Evolutionary conservation across 805 yeast genomes (phyloP).

Genomic region (Pichia californica): DNA sequence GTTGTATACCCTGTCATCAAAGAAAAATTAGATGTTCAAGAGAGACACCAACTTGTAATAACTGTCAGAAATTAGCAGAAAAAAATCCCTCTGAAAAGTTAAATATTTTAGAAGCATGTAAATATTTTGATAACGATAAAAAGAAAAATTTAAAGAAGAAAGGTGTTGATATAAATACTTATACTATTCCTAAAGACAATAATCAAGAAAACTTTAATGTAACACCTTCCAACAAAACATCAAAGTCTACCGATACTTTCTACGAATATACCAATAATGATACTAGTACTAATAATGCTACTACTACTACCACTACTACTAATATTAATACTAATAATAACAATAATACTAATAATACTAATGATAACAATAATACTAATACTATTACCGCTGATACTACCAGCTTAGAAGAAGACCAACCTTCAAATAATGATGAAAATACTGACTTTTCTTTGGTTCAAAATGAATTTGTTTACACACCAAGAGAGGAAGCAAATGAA

Average conservation of each 20-base stretch:
- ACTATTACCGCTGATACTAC: no score
- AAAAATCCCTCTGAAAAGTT: conserved; percentile 14
- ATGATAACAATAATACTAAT: no score
- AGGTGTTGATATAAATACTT: conserved; percentile 7
- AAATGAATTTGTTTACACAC: conserved; percentile 1
- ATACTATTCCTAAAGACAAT: background rate
- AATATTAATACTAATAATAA: background rate
- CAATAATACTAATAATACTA: background rate
- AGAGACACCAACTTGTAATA: conserved; percentile 50
- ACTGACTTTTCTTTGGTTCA: background rate
- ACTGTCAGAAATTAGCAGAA: conserved; percentile 36
- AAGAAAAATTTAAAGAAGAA: conserved; percentile 33
- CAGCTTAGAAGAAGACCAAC: no score
- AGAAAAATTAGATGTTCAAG: conserved; percentile 64
- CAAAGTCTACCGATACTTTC: no score
- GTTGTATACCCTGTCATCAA: conserved; percentile 59
- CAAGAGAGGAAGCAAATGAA: conserved; percentile 1
- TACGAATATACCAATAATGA: background rate
- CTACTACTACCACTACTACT: background rate
- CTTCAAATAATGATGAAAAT: background rate
- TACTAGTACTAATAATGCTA: background rate
- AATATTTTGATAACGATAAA: conserved; percentile 52
- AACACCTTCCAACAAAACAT: no score
- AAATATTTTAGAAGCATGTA: conserved; percentile 31
- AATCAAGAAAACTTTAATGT: background rate